A percentile compares a stretch with the other conserved stretches of the same genome.
phyloP scores from a whole-genome alignment of 352 stramenopile genomes.

The Discostella stelligera region DNA sequence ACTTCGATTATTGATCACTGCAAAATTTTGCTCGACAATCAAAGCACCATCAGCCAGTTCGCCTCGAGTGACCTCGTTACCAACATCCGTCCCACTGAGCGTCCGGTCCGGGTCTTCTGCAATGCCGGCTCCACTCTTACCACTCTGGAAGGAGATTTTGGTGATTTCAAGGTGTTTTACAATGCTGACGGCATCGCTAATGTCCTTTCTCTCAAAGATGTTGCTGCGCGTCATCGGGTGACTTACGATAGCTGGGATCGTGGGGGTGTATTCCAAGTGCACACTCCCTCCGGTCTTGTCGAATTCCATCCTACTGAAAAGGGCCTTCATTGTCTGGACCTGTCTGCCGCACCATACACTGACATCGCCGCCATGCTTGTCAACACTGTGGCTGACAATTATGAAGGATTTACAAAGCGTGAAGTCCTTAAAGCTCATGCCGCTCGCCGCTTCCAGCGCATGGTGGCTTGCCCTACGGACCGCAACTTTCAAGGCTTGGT shows the following conservation, averaged over 20 bases:
- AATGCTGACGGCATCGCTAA: constrained; percentile 46
- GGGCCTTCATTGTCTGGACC: neutral
- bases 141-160: neutral
- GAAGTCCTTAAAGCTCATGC: constrained; percentile 9
- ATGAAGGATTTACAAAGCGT: constrained; percentile 14
- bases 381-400: neutral
- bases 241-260: constrained; percentile 30
- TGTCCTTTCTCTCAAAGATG: constrained; percentile 26
- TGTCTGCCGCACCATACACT: neutral
- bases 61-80: neutral
- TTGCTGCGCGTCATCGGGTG: constrained; percentile 19
- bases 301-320: neutral
- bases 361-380: neutral
- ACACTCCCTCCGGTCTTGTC: neutral
- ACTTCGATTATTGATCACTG: too few species aligned
- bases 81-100: neutral
- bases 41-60: neutral
- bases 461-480: constrained; percentile 12
- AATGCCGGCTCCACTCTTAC: neutral
- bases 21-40: neutral
- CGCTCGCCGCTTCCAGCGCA: constrained; percentile 12
- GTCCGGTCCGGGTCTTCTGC: neutral
- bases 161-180: neutral
- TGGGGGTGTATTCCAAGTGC: neutral
- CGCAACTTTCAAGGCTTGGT: constrained; percentile 10